phyloP scores from a whole-genome alignment of 768 basidiomycete genomes.

The Cyathus striatus region DNA sequence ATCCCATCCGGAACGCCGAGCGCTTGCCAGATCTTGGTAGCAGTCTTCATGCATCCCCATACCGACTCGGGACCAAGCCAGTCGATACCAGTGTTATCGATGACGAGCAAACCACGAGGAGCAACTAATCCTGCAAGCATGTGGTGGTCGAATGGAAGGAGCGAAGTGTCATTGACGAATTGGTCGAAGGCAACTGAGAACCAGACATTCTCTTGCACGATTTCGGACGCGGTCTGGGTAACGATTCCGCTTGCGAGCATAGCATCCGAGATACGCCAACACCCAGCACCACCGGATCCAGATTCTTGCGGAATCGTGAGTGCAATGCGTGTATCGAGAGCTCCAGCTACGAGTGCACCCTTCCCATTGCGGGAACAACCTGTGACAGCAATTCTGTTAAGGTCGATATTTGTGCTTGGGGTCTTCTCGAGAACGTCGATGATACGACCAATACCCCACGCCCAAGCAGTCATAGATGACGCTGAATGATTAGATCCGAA shows the following conservation, averaged over 20 bases:
- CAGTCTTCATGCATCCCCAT: slow-evolving; percentile 48
- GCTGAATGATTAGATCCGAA: slow-evolving; percentile 43
- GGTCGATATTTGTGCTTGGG: slow-evolving; percentile 44
- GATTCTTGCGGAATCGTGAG: slow-evolving; percentile 61
- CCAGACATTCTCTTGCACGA: slow-evolving; percentile 60
- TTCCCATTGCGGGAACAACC: slow-evolving; percentile 61
- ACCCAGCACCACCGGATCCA: slow-evolving; percentile 52
- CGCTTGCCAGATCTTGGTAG: slow-evolving; percentile 44
- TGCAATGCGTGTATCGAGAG: slow-evolving; percentile 52
- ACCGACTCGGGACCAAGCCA: slow-evolving; percentile 50
- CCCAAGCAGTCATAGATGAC: slow-evolving; percentile 56
- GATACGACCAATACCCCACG: slow-evolving; percentile 56
- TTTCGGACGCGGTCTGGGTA: slow-evolving; percentile 53
- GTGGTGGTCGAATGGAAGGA: slow-evolving; percentile 57
- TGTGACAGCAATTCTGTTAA: slow-evolving; percentile 44
- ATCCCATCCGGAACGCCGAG: slow-evolving; percentile 39
- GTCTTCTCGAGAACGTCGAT: too few relatives aligned
- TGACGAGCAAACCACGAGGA: slow-evolving; percentile 45
- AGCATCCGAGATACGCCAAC: slow-evolving; percentile 53
- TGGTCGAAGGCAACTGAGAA: slow-evolving; percentile 45
- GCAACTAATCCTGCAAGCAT: slow-evolving; percentile 50
- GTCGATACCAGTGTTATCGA: slow-evolving; percentile 50
- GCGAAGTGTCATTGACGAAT: slow-evolving; percentile 37
- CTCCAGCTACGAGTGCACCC: slow-evolving; percentile 55
- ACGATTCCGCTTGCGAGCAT: slow-evolving; percentile 34